These are phyloP conservation scores for Anisodus tanguticus DNA, from an alignment of 257 asterid genomes.

Conservation along the genomic window DNA sequence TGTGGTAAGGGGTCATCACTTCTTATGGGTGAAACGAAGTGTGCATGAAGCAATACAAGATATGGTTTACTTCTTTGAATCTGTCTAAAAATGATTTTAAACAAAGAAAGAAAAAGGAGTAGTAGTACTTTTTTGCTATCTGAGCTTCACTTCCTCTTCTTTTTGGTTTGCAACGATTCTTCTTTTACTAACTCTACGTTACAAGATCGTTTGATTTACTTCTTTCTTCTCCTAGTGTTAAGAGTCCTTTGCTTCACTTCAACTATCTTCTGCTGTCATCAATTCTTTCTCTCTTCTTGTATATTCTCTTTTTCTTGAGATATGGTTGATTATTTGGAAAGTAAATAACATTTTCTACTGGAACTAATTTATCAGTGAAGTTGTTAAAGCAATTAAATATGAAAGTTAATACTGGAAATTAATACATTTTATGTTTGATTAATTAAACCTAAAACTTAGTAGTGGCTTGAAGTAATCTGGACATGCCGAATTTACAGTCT, in stretches of 20 bases:
- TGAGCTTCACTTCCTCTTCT: slow-evolving; percentile 5
- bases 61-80: background rate
- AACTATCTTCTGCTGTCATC: background rate
- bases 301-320: background rate
- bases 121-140: background rate
- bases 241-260: background rate
- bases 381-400: background rate
- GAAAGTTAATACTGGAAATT: background rate
- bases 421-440: background rate
- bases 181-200: background rate
- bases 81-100: background rate
- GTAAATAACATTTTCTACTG: background rate
- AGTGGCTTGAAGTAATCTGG: background rate
- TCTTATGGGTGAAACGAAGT: background rate
- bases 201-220: background rate
- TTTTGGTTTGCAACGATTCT: background rate
- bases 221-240: background rate
- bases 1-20: background rate
- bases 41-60: slow-evolving; percentile 5
- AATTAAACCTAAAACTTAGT: slow-evolving; percentile 2
- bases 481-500: background rate
- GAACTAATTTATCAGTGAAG: background rate
- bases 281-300: background rate
- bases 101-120: background rate
- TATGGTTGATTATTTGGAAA: background rate